Base-by-base conservation (phyloP, 2,329 filamentous ascomycete genomes). In the Ilyonectria robusta region DNA sequence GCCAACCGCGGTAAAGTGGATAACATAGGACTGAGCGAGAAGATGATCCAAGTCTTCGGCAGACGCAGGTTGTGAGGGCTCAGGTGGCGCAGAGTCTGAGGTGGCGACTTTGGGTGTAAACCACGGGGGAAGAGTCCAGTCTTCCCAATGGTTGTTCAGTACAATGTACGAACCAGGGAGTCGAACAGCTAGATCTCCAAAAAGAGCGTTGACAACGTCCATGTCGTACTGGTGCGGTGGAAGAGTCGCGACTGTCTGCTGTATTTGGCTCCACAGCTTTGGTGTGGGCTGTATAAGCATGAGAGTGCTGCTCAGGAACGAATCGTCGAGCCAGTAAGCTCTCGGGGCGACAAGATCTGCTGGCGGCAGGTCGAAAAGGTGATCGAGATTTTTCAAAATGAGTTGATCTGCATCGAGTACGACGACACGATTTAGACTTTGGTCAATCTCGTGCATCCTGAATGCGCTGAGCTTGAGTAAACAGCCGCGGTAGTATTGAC, bases 401-500 rank as follows among this genome's bases (percentile, higher is more conserved):
- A 73, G 68, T 48, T 73, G 70, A 58, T 73, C 70, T 5, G 64
- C 44, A 47, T 73, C 71, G 13, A 73, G 59, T 2, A 70, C 48
- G 29, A 73, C 56, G 13, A 67, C 19, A 1, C 66, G 61, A 19
- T 40, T 37, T 10, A 73, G 19, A 1, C 37, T 51, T 10, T 62
- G 46, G 23, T 70, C 70, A 17, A 68, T 59, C 44, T 68, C 51
- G 46, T 72, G 66, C 9, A 73, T 44, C 19, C 66, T 65, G n/a
- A 73, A 73, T 17, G 70, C 61, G 1, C 51, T 44, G 2, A 72
- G 56, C 33, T 73, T 72, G 7, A 73, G 62, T n/a, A 73, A 23
- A 13, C 64, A 73, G 31, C 60, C 66, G 8, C 55, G 23, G 35
- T 72, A 73, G 35, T 69, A 66, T 0, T 31, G 13, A 6, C 35